A percentile compares a stretch with the other conserved stretches of the same genome.
phyloP scores from a whole-genome alignment of 176 grass and related monocot genomes.

The Triticum monococcum region DNA sequence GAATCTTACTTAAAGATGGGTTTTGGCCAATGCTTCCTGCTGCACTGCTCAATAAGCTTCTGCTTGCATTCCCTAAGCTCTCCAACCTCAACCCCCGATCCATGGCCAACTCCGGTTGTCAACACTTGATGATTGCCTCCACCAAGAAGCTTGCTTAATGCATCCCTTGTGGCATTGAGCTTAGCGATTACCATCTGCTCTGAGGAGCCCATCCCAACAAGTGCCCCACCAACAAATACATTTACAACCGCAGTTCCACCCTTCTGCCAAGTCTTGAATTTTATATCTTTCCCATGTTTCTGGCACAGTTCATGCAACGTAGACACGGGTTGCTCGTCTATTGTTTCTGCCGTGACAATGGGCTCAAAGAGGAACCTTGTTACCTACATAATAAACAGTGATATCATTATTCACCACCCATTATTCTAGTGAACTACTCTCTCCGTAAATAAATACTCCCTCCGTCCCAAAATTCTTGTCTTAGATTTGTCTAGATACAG shows the following conservation, averaged over 20 bases:
- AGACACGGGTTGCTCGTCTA: slow-evolving; percentile 82
- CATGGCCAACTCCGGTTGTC: background rate
- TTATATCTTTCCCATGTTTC: slow-evolving; percentile 54
- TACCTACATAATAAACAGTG: slow-evolving; percentile 42
- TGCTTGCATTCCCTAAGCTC: slow-evolving; percentile 66
- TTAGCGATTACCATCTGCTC: slow-evolving; percentile 74
- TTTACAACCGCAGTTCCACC: slow-evolving; percentile 47
- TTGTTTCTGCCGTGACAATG: slow-evolving; percentile 66
- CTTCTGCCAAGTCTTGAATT: slow-evolving; percentile 57
- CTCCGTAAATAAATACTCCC: background rate
- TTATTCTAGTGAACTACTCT: background rate
- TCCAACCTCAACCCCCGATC: slow-evolving; percentile 21
- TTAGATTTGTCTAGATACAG: no score
- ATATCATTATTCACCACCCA: background rate
- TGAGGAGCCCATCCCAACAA: slow-evolving; percentile 66
- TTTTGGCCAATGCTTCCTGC: slow-evolving; percentile 50
- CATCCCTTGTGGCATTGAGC: slow-evolving; percentile 77
- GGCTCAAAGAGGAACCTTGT: slow-evolving; percentile 66
- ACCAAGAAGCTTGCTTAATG: slow-evolving; percentile 54
- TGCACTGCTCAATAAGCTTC: slow-evolving; percentile 67
- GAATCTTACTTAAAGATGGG: slow-evolving; percentile 75
- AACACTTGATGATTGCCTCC: slow-evolving; percentile 15
- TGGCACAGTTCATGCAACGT: slow-evolving; percentile 51
- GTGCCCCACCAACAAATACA: slow-evolving; percentile 51
- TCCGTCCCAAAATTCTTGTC: no score